Evolutionary conservation across 306 rosid species (phyloP).

Genomic region (Fragaria vesca): DNA sequence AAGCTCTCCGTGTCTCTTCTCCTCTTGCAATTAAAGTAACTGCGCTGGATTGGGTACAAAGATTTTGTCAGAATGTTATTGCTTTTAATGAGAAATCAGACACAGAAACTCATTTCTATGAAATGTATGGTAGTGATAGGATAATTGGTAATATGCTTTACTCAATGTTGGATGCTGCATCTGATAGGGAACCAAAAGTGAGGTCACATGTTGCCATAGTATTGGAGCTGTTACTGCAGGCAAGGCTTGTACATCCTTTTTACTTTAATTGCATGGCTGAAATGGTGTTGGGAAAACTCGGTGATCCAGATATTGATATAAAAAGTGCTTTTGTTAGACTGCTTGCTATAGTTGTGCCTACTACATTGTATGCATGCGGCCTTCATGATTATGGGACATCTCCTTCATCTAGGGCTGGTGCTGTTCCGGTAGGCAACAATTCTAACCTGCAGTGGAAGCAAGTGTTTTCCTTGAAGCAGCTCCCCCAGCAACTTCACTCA

Average conservation of each 20-base stretch:
- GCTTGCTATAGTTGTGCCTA: slow-evolving; percentile 71
- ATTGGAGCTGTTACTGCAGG: slow-evolving; percentile 76
- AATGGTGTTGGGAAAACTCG: slow-evolving; percentile 78
- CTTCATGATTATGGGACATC: slow-evolving; percentile 52
- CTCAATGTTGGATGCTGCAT: slow-evolving; percentile 68
- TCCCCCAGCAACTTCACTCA: slow-evolving; percentile 72
- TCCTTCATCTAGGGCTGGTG: slow-evolving; percentile 45
- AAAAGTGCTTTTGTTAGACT: slow-evolving; percentile 59
- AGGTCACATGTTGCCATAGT: slow-evolving; percentile 71
- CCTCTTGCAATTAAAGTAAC: slow-evolving; percentile 74
- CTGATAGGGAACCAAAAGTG: slow-evolving; percentile 80
- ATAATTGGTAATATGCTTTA: slow-evolving; percentile 54
- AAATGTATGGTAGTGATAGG: slow-evolving; percentile 45
- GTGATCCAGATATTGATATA: slow-evolving; percentile 76
- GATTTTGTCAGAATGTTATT: slow-evolving; percentile 67
- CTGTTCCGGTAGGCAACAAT: slow-evolving; percentile 40
- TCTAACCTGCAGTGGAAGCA: slow-evolving; percentile 88
- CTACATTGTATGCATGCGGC: slow-evolving; percentile 75
- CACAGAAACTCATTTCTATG: slow-evolving; percentile 36
- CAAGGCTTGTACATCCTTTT: slow-evolving; percentile 72
- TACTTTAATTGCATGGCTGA: slow-evolving; percentile 72
- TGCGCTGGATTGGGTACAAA: slow-evolving; percentile 66
- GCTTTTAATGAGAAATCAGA: slow-evolving; percentile 42
- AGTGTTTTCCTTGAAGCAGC: slow-evolving; percentile 81
- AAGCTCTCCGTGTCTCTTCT: slow-evolving; percentile 69